Percentiles rank a stretch among this genome's conserved stretches.
These are phyloP conservation scores for Mucuna pruriens DNA, from an alignment of 306 rosid species.

Conservation along the genomic window DNA sequence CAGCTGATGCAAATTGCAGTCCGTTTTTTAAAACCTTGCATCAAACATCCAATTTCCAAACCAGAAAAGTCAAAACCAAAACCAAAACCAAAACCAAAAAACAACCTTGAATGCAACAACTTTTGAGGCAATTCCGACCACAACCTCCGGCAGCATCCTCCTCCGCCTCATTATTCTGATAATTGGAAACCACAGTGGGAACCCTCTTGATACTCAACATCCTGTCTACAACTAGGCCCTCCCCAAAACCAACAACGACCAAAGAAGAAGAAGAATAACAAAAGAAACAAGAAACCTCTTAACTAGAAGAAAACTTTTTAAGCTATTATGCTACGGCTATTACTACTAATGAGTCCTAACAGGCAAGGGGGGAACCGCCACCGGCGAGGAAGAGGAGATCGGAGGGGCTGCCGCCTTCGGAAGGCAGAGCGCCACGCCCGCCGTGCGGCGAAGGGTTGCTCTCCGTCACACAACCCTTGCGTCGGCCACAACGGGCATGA, in stretches of 20 bases:
- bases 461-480: slow-evolving; percentile 77
- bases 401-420: slow-evolving; percentile 98
- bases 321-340: background rate
- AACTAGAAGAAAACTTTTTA: background rate
- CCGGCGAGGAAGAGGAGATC: slow-evolving; percentile 99
- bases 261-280: background rate
- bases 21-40: background rate
- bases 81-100: background rate
- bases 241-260: slow-evolving; percentile 28
- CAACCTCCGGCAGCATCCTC: slow-evolving; percentile 67
- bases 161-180: slow-evolving; percentile 74
- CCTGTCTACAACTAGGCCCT: background rate
- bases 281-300: background rate
- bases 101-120: slow-evolving; percentile 83
- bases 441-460: slow-evolving; percentile 99
- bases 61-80: background rate
- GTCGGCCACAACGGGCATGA: slow-evolving; percentile 89
- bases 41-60: background rate
- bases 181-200: slow-evolving; percentile 88
- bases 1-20: too few species aligned
- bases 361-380: slow-evolving; percentile 56
- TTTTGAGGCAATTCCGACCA: slow-evolving; percentile 79
- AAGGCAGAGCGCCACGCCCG: slow-evolving; percentile 98
- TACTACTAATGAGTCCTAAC: background rate
- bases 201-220: slow-evolving; percentile 95